These are phyloP conservation scores for Moesziomyces sp. DNA, from an alignment of 1,284 basidiomycete genomes.

Conservation along the genomic window DNA sequence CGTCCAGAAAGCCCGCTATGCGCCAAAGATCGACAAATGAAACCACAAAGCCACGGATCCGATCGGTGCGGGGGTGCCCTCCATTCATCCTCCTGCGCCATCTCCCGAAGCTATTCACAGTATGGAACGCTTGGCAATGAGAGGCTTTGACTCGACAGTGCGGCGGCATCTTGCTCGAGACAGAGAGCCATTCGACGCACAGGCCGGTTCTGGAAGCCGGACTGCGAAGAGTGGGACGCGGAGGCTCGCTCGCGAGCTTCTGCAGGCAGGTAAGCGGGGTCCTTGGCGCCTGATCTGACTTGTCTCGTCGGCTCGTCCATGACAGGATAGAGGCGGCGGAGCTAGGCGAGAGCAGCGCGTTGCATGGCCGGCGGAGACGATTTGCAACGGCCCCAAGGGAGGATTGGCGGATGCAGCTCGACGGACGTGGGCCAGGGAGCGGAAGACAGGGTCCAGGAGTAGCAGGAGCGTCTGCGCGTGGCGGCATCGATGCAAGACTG, in stretches of 20 bases:
- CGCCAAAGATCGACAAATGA: slow-evolving; percentile 4
- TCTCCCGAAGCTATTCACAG: background rate
- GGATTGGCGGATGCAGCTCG: background rate
- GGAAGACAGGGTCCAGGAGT: background rate
- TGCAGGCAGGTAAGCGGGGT: background rate
- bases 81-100: background rate
- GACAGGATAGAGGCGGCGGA: background rate
- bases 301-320: background rate
- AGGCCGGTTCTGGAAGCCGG: too few relatives aligned
- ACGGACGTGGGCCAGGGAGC: background rate
- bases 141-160: too few relatives aligned
- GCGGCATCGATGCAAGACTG: slow-evolving; percentile 12
- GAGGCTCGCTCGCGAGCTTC: background rate
- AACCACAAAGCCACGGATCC: background rate
- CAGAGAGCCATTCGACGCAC: background rate
- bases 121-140: too few relatives aligned
- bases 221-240: too few relatives aligned
- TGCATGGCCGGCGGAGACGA: background rate
- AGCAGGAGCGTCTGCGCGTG: background rate
- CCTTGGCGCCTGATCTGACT: background rate
- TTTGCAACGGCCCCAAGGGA: background rate
- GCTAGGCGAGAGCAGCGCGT: background rate
- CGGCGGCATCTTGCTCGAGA: background rate
- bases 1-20: background rate
- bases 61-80: background rate